Conservation (phyloP, 140 eudicot genomes). For the Artemisia princeps region DNA sequence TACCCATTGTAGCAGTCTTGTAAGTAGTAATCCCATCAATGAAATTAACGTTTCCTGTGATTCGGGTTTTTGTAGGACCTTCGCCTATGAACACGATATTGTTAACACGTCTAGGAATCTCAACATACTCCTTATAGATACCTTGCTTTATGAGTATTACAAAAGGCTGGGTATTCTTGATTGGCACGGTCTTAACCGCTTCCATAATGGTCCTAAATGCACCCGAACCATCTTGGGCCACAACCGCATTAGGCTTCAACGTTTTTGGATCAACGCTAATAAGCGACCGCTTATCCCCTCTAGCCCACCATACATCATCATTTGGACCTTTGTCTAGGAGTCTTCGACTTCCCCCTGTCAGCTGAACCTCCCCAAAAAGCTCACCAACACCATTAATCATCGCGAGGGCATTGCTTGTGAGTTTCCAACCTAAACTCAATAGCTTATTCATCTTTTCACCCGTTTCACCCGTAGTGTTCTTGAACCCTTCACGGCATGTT, state of each 20-base stretch:
- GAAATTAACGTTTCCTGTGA: conserved; percentile 48
- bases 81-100: conserved; percentile 53
- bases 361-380: not conserved
- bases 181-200: conserved; percentile 30
- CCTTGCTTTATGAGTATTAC: conserved; percentile 55
- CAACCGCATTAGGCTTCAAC: conserved; percentile 33
- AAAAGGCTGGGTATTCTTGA: conserved; percentile 22
- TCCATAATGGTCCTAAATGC: conserved; percentile 31
- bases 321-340: conserved; percentile 14
- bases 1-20: conserved; percentile 56
- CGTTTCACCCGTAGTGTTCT: conserved; percentile 53
- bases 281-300: conserved; percentile 15
- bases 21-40: conserved; percentile 37
- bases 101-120: conserved; percentile 28
- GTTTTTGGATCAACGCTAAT: conserved; percentile 18
- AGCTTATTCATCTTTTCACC: conserved; percentile 59
- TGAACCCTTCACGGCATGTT: conserved; percentile 57
- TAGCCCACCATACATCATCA: conserved; percentile 26
- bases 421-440: conserved; percentile 29
- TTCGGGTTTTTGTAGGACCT: conserved; percentile 44
- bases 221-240: conserved; percentile 49
- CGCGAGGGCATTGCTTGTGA: conserved; percentile 49
- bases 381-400: conserved; percentile 32
- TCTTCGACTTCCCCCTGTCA: conserved; percentile 14
- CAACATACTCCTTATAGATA: conserved; percentile 43